Conservation (phyloP, 176 grass and related monocot genomes). For the Dactylis glomerata region DNA sequence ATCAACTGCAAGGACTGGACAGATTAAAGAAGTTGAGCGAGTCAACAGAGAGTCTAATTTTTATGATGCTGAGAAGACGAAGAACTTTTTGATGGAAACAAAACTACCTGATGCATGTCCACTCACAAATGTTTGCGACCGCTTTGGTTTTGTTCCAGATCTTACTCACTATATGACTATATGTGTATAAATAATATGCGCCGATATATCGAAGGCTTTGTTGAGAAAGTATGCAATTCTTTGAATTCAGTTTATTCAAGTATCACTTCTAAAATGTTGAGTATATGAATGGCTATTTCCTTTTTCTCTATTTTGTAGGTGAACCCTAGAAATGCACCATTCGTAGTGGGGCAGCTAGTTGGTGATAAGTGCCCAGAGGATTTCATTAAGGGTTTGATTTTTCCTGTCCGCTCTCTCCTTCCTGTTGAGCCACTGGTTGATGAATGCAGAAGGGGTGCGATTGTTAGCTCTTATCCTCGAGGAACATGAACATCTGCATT, state of each 20-base stretch:
- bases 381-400: conserved; percentile 97
- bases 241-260: conserved; percentile 5
- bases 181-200: conserved; percentile 91
- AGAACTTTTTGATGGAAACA: conserved; percentile 97
- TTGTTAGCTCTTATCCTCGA: not conserved
- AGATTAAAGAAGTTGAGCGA: conserved; percentile 99
- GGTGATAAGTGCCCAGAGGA: conserved; percentile 98
- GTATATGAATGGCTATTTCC: conserved; percentile 13
- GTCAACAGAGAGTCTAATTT: conserved; percentile 99
- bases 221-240: conserved; percentile 69
- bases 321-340: conserved; percentile 86
- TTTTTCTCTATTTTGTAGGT: conserved; percentile 46
- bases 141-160: conserved; percentile 96
- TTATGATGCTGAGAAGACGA: conserved; percentile 95
- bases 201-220: conserved; percentile 96
- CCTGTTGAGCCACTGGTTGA: conserved; percentile 92
- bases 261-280: not conserved
- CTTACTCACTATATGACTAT: conserved; percentile 97
- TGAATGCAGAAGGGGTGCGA: conserved; percentile 92
- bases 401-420: conserved; percentile 90
- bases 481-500: not conserved
- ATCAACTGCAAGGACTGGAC: conserved; percentile 95
- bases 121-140: conserved; percentile 94
- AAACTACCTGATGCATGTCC: conserved; percentile 94
- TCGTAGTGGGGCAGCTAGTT: conserved; percentile 83